Evolutionary conservation across 164 flowering plant genomes (phyloP), one percentile per base, ranked within the genome.

Genomic region (Vitis cinerea): DNA sequence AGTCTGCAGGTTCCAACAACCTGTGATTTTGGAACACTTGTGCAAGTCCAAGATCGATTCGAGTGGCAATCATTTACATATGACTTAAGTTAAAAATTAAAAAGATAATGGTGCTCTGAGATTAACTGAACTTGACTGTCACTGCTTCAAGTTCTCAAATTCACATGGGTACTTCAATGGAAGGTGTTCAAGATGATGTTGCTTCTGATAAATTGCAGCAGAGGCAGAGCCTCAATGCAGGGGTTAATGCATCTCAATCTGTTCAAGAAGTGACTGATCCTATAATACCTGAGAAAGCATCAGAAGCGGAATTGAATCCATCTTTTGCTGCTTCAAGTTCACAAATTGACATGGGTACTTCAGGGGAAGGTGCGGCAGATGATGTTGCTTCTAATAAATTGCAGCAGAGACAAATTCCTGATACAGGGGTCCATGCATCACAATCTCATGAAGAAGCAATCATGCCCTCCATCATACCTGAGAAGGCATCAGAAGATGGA

Each of bases 401-500:
- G 60, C 74, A 51, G 31, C 58, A 59, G 64, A 66, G 53, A 29
- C 59, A 61, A 50, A 77, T 68, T 63, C 79, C 79, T 71, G 77
- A 74, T 16, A 55, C 70, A n/a, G 60, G 62, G 10, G 44, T 62
- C 56, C 78, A 55, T 27, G 52, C 70, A 17, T 74, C 65, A 37
- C 83, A 68, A 64, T 64, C 78, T 67, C 82, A 66, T 75, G 71
- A 70, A 29, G 88, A 83, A 77, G 79, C 72, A 50, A 65, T 61
- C 59, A 61, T 57, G 54, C 79, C 83, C 44, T 55, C 78, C 66
- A 73, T 61, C 27, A 56, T 71, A 61, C 79, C 71, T 15, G 92
- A 84, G 66, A 86, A 79, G 63, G 71, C 81, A 37, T 75, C 82
- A 29, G 87, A 87, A 69, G 92, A 88, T 79, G 95, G 92, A 14